Conservation (phyloP, 129 eudicot species). For the Escallonia rubra region DNA sequence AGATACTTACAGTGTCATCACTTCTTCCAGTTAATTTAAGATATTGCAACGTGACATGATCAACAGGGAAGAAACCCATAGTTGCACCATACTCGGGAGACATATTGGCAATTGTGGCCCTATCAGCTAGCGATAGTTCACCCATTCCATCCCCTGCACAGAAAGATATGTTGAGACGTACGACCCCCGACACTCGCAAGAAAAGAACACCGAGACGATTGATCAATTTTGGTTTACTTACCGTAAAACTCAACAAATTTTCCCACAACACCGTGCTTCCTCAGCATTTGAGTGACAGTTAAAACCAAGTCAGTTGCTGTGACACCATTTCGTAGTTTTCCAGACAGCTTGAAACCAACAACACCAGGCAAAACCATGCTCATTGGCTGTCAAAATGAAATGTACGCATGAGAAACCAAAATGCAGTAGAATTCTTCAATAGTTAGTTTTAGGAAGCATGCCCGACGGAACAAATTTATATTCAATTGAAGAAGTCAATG, state of each 20-base stretch:
- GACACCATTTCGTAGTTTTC: conserved; percentile 72
- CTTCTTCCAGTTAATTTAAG: conserved; percentile 96
- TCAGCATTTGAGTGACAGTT: conserved; percentile 91
- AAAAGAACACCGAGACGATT: not conserved
- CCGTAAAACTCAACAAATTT: conserved; percentile 96
- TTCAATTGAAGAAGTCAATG: too few species aligned
- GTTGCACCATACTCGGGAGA: conserved; percentile 99
- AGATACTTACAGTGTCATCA: conserved; percentile 74
- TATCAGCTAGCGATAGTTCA: conserved; percentile 89
- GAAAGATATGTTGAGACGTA: conserved; percentile 6
- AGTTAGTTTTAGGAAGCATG: too few species aligned
- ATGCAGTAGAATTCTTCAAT: too few species aligned
- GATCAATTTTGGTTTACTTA: conserved; percentile 19
- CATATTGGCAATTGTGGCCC: conserved; percentile 99
- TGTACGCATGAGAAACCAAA: too few species aligned
- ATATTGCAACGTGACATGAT: conserved; percentile 90
- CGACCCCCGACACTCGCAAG: not conserved
- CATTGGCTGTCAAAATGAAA: conserved; percentile 40
- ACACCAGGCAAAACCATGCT: conserved; percentile 77
- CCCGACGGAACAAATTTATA: too few species aligned
- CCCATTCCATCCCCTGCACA: conserved; percentile 82
- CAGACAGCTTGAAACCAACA: conserved; percentile 63
- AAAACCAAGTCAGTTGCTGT: conserved; percentile 98
- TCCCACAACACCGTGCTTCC: conserved; percentile 99
- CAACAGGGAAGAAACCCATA: conserved; percentile 99